Percentiles rank a stretch among this genome's conserved stretches.
Conservation (phyloP, 768 basidiomycete genomes). For the Phylloporus sp. region DNA sequence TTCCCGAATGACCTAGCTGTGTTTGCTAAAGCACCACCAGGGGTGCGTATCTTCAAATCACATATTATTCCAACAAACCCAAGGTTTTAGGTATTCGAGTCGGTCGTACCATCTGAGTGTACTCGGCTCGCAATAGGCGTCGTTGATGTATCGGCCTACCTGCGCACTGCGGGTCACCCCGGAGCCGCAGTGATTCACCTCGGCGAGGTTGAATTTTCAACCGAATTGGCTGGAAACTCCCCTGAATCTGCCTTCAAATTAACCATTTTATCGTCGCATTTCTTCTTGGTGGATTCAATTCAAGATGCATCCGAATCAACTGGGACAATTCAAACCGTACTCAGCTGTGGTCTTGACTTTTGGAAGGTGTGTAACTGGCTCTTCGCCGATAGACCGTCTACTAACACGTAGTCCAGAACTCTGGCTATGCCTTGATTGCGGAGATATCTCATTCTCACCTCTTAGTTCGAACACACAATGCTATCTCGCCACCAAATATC, state of each 20-base stretch:
- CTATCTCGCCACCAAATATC: conserved; percentile 32
- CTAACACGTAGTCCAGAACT: conserved; percentile 35
- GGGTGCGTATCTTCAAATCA: conserved; percentile 49
- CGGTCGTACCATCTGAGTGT: conserved; percentile 86
- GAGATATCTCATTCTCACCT: conserved; percentile 54
- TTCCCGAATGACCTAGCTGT: conserved; percentile 58
- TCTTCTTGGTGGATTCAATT: conserved; percentile 58
- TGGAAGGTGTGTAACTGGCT: conserved; percentile 62
- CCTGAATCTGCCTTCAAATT: conserved; percentile 51
- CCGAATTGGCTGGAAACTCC: conserved; percentile 68
- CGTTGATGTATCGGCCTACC: conserved; percentile 61
- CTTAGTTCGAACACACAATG: conserved; percentile 31
- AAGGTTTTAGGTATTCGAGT: conserved; percentile 71
- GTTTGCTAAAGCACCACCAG: conserved; percentile 83
- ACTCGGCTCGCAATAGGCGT: conserved; percentile 68
- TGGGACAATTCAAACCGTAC: conserved; percentile 16
- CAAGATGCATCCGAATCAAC: conserved; percentile 23
- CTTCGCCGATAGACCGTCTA: background rate
- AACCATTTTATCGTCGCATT: conserved; percentile 42
- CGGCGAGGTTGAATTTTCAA: conserved; percentile 63
- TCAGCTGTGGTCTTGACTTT: conserved; percentile 37
- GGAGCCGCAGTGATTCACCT: conserved; percentile 68
- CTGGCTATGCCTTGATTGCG: conserved; percentile 67
- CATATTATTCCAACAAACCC: background rate
- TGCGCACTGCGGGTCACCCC: conserved; percentile 51